phyloP scores from a whole-genome alignment of 768 basidiomycete genomes.

The Boletellus emodensis region DNA sequence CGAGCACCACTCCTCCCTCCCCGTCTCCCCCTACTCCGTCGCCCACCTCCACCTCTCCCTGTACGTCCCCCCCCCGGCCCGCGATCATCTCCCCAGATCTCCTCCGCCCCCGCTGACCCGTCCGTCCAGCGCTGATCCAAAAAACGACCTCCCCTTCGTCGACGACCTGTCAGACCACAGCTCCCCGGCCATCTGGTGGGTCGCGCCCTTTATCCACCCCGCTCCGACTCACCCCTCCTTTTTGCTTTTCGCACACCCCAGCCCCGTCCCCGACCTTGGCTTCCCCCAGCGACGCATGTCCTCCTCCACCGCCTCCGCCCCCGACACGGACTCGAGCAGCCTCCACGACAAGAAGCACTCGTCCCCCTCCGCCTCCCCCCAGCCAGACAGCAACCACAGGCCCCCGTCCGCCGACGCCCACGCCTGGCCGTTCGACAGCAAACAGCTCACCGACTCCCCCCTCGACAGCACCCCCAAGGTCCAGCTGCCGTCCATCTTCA shows the following conservation, averaged over 20 bases:
- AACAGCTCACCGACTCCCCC: conserved; percentile 38
- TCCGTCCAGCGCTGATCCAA: conserved; percentile 35
- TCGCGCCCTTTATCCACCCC: conserved; percentile 17
- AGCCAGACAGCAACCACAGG: conserved; percentile 41
- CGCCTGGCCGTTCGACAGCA: conserved; percentile 33
- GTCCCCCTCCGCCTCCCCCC: conserved; percentile 49
- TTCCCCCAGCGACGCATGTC: conserved; percentile 69
- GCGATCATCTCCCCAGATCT: too few relatives aligned
- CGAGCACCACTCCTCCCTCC: conserved; percentile 37
- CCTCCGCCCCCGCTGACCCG: conserved; percentile 9
- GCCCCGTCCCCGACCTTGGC: conserved; percentile 48
- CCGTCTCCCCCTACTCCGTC: conserved; percentile 57
- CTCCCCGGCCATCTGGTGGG: conserved; percentile 47
- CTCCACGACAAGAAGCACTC: conserved; percentile 56
- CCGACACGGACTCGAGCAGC: conserved; percentile 57
- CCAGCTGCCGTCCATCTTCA: conserved; percentile 72
- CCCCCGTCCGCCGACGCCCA: conserved; percentile 32
- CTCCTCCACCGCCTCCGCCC: conserved; percentile 62
- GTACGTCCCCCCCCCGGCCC: too few relatives aligned
- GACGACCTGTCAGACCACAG: conserved; percentile 46
- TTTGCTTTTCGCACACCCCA: conserved; percentile 17
- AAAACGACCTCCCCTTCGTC: conserved; percentile 39
- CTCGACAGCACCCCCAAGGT: conserved; percentile 48
- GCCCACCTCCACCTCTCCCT: conserved; percentile 49
- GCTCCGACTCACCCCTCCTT: conserved; percentile 12